A percentile compares a stretch with the other conserved stretches of the same genome.
phyloP scores from a whole-genome alignment of 2,329 filamentous ascomycete genomes.

The Aspergillus arachidicola region DNA sequence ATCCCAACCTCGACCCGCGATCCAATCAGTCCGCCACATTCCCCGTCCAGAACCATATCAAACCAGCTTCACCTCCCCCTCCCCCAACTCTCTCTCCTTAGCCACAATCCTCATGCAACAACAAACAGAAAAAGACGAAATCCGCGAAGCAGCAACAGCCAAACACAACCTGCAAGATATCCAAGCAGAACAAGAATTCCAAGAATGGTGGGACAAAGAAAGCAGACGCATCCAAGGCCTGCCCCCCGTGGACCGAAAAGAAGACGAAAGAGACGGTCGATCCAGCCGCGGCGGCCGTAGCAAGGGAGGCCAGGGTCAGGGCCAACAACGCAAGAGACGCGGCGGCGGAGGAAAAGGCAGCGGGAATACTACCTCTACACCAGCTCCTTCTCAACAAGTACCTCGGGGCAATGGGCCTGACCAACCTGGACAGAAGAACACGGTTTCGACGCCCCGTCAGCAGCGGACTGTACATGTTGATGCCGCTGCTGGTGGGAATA shows the following conservation, averaged over 20 bases:
- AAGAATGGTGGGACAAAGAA: constrained; percentile 60
- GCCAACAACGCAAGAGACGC: constrained; percentile 3
- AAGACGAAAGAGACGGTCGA: constrained; percentile 15
- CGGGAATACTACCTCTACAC: background rate
- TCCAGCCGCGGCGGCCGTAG: constrained; percentile 11
- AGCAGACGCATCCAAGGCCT: constrained; percentile 41
- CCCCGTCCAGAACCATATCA: constrained; percentile 34
- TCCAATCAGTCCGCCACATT: constrained; percentile 55
- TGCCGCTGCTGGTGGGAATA: constrained; percentile 2
- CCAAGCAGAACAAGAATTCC: constrained; percentile 94
- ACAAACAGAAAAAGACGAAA: constrained; percentile 76
- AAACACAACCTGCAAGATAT: constrained; percentile 93
- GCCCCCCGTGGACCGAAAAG: constrained; percentile 15
- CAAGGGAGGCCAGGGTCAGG: constrained; percentile 12
- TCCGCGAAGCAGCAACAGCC: constrained; percentile 75
- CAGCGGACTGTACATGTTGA: background rate
- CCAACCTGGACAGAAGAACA: constrained; percentile 12
- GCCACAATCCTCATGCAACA: constrained; percentile 88
- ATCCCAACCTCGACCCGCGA: constrained; percentile 28
- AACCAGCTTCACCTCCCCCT: constrained; percentile 51
- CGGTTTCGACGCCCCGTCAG: constrained; percentile 14
- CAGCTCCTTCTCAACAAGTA: constrained; percentile 9
- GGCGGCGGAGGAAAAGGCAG: constrained; percentile 2
- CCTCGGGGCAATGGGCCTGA: constrained; percentile 8
- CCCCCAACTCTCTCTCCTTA: constrained; percentile 71